Base-by-base conservation (phyloP, 306 rosid genomes). In the Malus sieversii region DNA sequence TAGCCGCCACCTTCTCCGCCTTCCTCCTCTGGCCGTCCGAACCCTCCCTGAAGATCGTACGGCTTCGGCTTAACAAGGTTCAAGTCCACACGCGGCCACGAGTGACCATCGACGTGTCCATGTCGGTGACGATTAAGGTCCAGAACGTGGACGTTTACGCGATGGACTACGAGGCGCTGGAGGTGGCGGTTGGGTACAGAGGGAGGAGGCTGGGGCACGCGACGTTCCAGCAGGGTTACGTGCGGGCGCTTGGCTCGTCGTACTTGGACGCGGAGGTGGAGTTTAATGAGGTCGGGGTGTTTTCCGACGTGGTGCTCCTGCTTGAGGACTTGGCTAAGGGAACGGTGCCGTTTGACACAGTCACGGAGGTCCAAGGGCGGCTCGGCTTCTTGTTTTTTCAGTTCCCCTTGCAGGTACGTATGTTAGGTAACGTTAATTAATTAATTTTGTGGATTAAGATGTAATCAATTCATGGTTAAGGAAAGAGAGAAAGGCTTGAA, bases 321-420 rank as follows among this genome's bases (percentile, higher is more conserved):
- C 86, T 92, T 29, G 88, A 88, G 84, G 97, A 92, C 82, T 55
- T 92, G 60, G 88, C 87, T 0, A 92, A 69, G 81, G 97, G 97
- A 9, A 25, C 46, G 30, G 83, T 92, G 11, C 91, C 89, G 45
- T 89, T 92, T 66, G 84, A 86, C 60, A 88, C 96, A 1, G 73
- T 82, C 45, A 85, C 89, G 25, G 82, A 75, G 67, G 68, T 90
- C 27, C 68, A 60, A 19, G 96, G 93, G 58, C 77, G 80, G 52
- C 33, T 90, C 30, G 93, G 93, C 52, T 67, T 92, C 57, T 57
- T 83, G 4, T 83, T 84, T 81, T 69, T 89, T 77, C 78, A 69
- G 23, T 70, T 90, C 60, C 93, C 97, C 4, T 70, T 92, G 33
- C 66, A 85, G 96, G 97, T 87, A 85, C 53, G 8, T 15, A 33